Base-by-base conservation (phyloP, 2,329 filamentous ascomycete genomes). In the Trichophyton equinum region DNA sequence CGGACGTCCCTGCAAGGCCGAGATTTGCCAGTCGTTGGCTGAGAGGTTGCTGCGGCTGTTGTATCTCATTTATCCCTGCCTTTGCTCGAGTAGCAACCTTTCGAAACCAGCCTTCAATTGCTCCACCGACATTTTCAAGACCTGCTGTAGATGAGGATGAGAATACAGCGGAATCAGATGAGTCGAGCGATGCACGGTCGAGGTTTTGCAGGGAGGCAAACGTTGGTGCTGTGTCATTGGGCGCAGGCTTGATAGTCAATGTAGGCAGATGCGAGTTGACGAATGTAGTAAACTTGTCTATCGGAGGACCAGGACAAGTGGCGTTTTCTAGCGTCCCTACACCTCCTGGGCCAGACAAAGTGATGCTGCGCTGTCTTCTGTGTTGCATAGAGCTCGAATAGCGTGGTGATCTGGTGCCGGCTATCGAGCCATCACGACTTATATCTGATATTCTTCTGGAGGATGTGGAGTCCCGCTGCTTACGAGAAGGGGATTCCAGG, bases 81-180 rank as follows among this genome's bases (percentile, higher is more conserved):
- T 75, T 76, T 2, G 75, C 75, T 56, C 72, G 73, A 8, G 68
- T 73, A 0, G 90, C 89, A 42, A 95, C 85, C 64, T 90, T 89
- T 63, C 91, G 81, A 62, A 97, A 79, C 91, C 94, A 99, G 0
- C 86, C 87, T 74, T 97, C 94, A 33, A 97, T 85, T 1, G 88
- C 87, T 4, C 89, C 87, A 1, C 91, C 91, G 8, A 95, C 86
- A 64, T 91, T 88, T 68, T 96, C 91, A 2, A 97, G 77, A 6
- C 79, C 75, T 0, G 76, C 74, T 5, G 75, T 71, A 42, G 65
- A 70, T 38, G 70, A 68, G 40, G 67, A 69, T 11, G 74, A 72
- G 20, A 68, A 66, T 3, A 64, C 63, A 13, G 68, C 71, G 13
- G 71, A 71, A 15, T 62, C 57, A 8, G 67, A 66, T 4, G 74